Percentiles rank a stretch among this genome's conserved stretches.
Conservation (phyloP, 1,139 yeast species). For the Pichia sp. region DNA sequence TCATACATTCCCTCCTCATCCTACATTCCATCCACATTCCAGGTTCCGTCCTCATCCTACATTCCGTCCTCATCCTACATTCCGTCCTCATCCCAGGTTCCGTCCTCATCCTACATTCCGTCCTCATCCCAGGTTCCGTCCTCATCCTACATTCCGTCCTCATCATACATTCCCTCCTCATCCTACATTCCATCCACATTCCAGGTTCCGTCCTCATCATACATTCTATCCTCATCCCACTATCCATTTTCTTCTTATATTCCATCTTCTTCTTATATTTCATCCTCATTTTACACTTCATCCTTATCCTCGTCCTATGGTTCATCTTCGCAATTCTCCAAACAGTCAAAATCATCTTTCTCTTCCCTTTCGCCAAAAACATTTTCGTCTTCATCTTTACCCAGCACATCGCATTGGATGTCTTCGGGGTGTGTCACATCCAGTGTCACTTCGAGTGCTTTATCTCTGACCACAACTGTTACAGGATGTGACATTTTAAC, state of each 20-base stretch:
- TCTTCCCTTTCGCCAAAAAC: conserved; percentile 6
- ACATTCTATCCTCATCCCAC: not conserved
- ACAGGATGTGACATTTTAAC: conserved; percentile 7
- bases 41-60: too few relatives aligned
- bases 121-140: too few relatives aligned
- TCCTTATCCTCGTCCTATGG: not conserved
- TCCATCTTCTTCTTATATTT: not conserved
- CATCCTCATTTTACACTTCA: not conserved
- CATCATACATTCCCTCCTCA: too few relatives aligned
- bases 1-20: too few relatives aligned
- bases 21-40: too few relatives aligned
- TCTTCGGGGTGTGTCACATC: not conserved
- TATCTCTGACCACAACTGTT: not conserved
- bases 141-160: too few relatives aligned
- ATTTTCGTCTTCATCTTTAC: conserved; percentile 1
- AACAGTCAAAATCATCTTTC: conserved; percentile 1
- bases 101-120: too few relatives aligned
- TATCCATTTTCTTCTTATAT: not conserved
- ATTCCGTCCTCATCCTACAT: too few relatives aligned
- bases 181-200: too few relatives aligned
- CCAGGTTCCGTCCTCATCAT: too few relatives aligned
- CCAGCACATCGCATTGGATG: not conserved
- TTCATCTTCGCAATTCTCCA: not conserved
- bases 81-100: too few relatives aligned
- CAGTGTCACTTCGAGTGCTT: not conserved